These are phyloP conservation scores for Trichomonas vaginalis DNA, from an alignment of 208 protist genomes.

Conservation along the genomic window DNA sequence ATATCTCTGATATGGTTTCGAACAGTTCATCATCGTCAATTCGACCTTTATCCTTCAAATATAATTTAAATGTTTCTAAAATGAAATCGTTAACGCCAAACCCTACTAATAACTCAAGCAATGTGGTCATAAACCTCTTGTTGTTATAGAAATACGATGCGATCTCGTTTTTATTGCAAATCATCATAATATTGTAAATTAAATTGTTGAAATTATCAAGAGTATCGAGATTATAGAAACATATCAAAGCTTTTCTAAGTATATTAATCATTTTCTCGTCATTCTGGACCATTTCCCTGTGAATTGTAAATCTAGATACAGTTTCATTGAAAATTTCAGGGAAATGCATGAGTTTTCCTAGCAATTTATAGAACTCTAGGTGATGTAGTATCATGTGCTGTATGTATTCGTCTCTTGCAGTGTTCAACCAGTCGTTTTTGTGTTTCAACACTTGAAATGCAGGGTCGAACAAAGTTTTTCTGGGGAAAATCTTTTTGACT, in stretches of 20 bases:
- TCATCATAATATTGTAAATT: neutral
- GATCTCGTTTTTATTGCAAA: neutral
- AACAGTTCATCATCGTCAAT: neutral
- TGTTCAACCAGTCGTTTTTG: neutral
- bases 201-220: neutral
- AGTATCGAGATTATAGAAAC: neutral
- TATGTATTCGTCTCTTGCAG: neutral
- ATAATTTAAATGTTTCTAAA: neutral
- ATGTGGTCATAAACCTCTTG: neutral
- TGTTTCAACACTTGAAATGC: neutral
- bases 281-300: neutral
- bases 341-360: neutral
- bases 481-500: neutral
- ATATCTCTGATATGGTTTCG: neutral
- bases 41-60: neutral
- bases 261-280: neutral
- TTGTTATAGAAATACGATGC: neutral
- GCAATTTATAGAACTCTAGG: neutral
- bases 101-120: neutral
- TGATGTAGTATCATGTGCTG: neutral
- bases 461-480: neutral
- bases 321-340: neutral
- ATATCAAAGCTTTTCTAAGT: neutral
- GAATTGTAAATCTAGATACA: neutral
- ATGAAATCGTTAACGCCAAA: neutral